Conservation (phyloP, 2,329 filamentous ascomycete species). For the Paraconiothyrium brasiliense region DNA sequence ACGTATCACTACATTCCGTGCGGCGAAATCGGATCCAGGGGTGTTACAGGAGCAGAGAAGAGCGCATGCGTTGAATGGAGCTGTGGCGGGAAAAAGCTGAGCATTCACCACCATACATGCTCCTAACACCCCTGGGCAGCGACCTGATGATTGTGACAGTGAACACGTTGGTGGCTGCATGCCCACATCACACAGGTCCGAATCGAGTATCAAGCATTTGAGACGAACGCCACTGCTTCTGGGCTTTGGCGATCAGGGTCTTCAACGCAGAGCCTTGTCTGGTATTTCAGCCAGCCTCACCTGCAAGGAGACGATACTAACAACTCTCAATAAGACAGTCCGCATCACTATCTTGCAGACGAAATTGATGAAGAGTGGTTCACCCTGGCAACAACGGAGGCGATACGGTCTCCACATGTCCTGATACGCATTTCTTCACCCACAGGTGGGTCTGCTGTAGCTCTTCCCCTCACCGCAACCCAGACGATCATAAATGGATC, state of each 20-base stretch:
- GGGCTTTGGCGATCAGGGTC: constrained; percentile 9
- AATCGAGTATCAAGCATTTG: not conserved
- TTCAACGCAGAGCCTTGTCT: not conserved
- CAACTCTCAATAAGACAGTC: too few species aligned
- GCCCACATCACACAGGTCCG: not conserved
- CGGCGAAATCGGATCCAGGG: not conserved
- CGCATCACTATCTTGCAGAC: too few species aligned
- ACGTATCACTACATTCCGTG: not conserved
- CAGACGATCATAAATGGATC: not conserved
- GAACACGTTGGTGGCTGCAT: not conserved
- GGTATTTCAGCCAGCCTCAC: not conserved
- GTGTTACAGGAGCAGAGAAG: not conserved
- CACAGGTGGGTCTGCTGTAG: not conserved
- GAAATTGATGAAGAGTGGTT: too few species aligned
- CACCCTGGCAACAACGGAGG: not conserved
- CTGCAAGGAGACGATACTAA: not conserved
- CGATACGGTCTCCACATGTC: not conserved
- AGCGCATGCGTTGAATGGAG: not conserved
- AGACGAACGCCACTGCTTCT: constrained; percentile 1
- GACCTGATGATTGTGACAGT: not conserved
- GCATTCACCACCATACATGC: not conserved
- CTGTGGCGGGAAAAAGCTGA: not conserved
- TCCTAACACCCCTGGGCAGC: not conserved
- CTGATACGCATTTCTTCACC: not conserved
- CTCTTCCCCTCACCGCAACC: not conserved